Percentiles rank a stretch among this genome's conserved stretches.
Conservation (phyloP, 768 basidiomycete species). For the Lactarius deliciosus region DNA sequence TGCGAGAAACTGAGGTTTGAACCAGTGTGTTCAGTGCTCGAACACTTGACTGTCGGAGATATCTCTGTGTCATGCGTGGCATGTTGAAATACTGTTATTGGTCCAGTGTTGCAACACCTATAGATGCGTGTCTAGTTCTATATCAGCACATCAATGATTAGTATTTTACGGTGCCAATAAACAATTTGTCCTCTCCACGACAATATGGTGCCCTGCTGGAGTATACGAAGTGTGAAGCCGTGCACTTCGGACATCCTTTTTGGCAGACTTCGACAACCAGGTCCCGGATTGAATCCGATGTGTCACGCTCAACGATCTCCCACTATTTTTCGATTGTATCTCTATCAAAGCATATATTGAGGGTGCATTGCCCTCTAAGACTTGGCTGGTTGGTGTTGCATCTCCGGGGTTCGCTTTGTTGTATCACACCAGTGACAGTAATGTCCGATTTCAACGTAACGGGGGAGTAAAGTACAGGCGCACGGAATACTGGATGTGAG, state of each 20-base stretch:
- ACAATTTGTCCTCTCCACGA: too few relatives aligned
- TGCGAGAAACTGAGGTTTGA: not conserved
- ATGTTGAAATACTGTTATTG: not conserved
- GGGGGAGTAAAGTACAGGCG: not conserved
- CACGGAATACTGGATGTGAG: conserved; percentile 3
- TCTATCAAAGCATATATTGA: too few relatives aligned
- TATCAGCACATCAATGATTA: not conserved
- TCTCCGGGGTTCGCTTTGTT: too few relatives aligned
- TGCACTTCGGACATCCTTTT: too few relatives aligned
- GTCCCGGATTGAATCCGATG: too few relatives aligned
- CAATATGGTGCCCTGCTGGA: too few relatives aligned
- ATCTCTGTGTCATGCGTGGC: not conserved
- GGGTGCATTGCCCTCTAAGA: too few relatives aligned
- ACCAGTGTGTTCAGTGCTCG: not conserved
- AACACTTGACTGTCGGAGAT: not conserved
- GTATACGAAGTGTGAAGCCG: too few relatives aligned
- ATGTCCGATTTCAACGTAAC: conserved; percentile 9
- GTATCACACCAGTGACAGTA: not conserved
- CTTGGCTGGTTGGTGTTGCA: too few relatives aligned
- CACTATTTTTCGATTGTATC: too few relatives aligned
- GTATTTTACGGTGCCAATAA: not conserved
- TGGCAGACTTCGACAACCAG: too few relatives aligned
- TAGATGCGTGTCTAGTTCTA: not conserved
- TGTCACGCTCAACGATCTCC: too few relatives aligned
- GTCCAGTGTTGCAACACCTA: not conserved